Conservation (phyloP, 805 yeast genomes). For the Kodamaea hsintzibuensis region DNA sequence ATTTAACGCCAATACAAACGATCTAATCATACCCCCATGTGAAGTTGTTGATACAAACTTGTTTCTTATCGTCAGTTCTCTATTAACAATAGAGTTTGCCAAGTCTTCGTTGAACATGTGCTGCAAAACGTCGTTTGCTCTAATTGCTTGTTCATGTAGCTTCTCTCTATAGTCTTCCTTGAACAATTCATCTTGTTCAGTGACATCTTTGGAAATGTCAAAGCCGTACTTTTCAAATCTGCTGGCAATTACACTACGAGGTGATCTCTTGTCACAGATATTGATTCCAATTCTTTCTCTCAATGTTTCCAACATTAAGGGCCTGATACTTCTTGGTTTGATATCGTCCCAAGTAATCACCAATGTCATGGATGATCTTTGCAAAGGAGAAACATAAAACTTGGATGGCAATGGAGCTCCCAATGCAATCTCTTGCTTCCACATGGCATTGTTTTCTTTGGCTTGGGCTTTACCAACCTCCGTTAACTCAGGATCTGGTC, state of each 20-base stretch:
- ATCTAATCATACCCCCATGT: constrained; percentile 61
- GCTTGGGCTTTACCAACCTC: constrained; percentile 59
- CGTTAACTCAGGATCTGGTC: constrained; percentile 62
- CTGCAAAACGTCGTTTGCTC: constrained; percentile 50
- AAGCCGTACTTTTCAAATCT: constrained; percentile 46
- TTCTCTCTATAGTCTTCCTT: constrained; percentile 49
- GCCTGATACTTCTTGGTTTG: constrained; percentile 21
- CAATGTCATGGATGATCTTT: constrained; percentile 61
- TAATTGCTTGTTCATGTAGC: constrained; percentile 47
- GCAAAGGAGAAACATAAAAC: constrained; percentile 63
- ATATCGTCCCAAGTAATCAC: constrained; percentile 50
- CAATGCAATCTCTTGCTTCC: constrained; percentile 43
- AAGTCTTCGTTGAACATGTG: constrained; percentile 26
- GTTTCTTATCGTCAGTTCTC: constrained; percentile 21
- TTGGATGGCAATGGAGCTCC: constrained; percentile 58
- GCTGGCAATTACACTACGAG: constrained; percentile 35
- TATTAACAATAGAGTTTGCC: constrained; percentile 18
- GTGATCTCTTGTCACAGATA: constrained; percentile 58
- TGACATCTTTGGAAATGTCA: constrained; percentile 42
- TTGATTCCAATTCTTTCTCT: constrained; percentile 65
- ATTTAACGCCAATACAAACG: constrained; percentile 49
- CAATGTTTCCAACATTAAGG: constrained; percentile 44
- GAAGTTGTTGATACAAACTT: constrained; percentile 50
- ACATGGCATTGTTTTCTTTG: constrained; percentile 42
- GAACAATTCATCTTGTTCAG: constrained; percentile 52